phyloP scores from a whole-genome alignment of 441 rosid species.

The Gossypium lobatum region DNA sequence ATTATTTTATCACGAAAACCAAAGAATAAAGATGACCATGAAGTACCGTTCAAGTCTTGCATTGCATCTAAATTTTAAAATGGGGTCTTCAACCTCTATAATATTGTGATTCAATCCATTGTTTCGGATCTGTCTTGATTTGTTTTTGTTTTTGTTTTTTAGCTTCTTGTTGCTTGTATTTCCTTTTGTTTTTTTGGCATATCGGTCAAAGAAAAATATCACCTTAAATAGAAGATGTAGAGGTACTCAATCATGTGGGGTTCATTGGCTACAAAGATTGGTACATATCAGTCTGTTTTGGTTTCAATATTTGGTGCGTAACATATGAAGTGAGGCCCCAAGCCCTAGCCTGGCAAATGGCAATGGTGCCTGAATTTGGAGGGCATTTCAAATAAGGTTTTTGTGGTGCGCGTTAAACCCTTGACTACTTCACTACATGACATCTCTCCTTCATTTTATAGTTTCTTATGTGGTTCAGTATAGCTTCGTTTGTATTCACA shows the following conservation, averaged over 20 bases:
- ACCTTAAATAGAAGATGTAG: not conserved
- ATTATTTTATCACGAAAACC: not conserved
- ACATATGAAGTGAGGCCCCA: too few relatives aligned
- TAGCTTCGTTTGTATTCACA: not conserved
- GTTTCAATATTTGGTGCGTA: not conserved
- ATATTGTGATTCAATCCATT: not conserved
- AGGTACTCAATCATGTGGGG: slow-evolving; percentile 3
- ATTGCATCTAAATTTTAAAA: slow-evolving; percentile 5
- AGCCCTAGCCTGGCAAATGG: not conserved
- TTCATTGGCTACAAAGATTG: not conserved
- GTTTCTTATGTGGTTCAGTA: not conserved
- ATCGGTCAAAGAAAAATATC: not conserved
- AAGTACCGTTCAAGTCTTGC: too few relatives aligned
- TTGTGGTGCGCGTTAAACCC: not conserved
- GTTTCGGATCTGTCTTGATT: not conserved
- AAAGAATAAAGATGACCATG: not conserved
- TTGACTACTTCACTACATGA: too few relatives aligned
- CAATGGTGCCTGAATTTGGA: not conserved
- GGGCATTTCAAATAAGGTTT: not conserved
- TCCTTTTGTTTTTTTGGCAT: not conserved
- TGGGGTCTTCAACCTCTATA: slow-evolving; percentile 2
- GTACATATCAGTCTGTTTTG: not conserved
- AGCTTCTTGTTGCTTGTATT: not conserved
- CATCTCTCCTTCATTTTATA: not conserved
- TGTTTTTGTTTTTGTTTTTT: not conserved